phyloP scores from a whole-genome alignment of 768 basidiomycete species.

The Punctularia strigosozonata region DNA sequence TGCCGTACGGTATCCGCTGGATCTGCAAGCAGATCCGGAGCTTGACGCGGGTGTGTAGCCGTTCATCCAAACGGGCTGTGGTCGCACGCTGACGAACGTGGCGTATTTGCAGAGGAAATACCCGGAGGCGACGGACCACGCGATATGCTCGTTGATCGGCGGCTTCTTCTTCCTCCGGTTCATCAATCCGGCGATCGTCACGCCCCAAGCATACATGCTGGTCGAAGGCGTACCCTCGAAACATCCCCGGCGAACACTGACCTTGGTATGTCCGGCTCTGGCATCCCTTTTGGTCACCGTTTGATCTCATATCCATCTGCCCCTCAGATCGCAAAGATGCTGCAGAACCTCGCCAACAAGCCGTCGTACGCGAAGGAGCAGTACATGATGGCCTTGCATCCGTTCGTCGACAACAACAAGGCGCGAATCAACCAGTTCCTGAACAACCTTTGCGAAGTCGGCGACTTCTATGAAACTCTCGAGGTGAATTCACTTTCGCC shows the following conservation, averaged over 20 bases:
- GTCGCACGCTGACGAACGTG: not conserved
- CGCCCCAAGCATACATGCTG: slow-evolving; percentile 98
- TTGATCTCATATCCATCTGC: not conserved
- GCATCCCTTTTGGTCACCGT: not conserved
- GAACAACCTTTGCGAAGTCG: slow-evolving; percentile 94
- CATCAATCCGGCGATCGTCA: slow-evolving; percentile 98
- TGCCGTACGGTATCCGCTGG: slow-evolving; percentile 99
- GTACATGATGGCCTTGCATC: slow-evolving; percentile 98
- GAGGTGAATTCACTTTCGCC: slow-evolving; percentile 47
- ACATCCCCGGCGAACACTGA: slow-evolving; percentile 92
- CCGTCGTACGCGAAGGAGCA: slow-evolving; percentile 95
- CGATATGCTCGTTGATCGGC: slow-evolving; percentile 96
- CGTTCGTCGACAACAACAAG: slow-evolving; percentile 98
- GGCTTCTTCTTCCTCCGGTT: slow-evolving; percentile 99
- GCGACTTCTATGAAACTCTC: slow-evolving; percentile 97
- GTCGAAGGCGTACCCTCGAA: slow-evolving; percentile 97
- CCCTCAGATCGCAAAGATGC: slow-evolving; percentile 93
- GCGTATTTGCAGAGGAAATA: slow-evolving; percentile 71
- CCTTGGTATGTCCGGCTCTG: slow-evolving; percentile 41
- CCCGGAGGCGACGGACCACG: slow-evolving; percentile 96
- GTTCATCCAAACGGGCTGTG: not conserved
- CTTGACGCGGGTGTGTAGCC: slow-evolving; percentile 68
- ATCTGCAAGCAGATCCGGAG: slow-evolving; percentile 99
- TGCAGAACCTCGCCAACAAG: slow-evolving; percentile 98
- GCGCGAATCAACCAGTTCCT: slow-evolving; percentile 95